phyloP scores from a whole-genome alignment of 2,329 filamentous ascomycete species.

The Cercospora beticola region DNA sequence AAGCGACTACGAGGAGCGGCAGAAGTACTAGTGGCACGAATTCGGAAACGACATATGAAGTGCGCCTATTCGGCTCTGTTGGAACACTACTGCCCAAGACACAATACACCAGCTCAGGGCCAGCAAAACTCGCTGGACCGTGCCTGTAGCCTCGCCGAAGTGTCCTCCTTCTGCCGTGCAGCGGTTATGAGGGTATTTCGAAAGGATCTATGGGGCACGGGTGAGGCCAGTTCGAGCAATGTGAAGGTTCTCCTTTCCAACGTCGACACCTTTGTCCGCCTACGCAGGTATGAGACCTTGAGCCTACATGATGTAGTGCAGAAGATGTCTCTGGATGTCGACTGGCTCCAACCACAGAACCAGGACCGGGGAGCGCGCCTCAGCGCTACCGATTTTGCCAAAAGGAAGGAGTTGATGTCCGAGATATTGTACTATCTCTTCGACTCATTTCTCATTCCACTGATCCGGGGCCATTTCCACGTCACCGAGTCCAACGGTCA shows the following conservation, averaged over 20 bases:
- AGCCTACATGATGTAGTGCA: constrained; percentile 76
- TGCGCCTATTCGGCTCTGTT: constrained; percentile 81
- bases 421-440: constrained; percentile 93
- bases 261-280: constrained; percentile 72
- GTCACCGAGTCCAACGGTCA: constrained; percentile 86
- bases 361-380: constrained; percentile 53
- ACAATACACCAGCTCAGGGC: constrained; percentile 6
- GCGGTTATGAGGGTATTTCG: constrained; percentile 73
- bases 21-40: constrained; percentile 60
- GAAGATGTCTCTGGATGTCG: constrained; percentile 57
- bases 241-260: constrained; percentile 60
- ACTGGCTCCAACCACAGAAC: constrained; percentile 68
- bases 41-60: constrained; percentile 69
- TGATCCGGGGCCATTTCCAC: constrained; percentile 86
- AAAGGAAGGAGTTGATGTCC: constrained; percentile 73
- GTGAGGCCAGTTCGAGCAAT: constrained; percentile 59
- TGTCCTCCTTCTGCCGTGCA: constrained; percentile 85
- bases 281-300: constrained; percentile 79
- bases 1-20: constrained; percentile 63
- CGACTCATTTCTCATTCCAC: constrained; percentile 84
- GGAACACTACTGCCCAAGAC: constrained; percentile 72
- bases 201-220: constrained; percentile 68
- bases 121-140: constrained; percentile 57
- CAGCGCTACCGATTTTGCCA: constrained; percentile 68
- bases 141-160: constrained; percentile 64